Evolutionary conservation across 345 rosid species (phyloP), one percentile per base, ranked within the genome.

Genomic region (Brassica nigra): DNA sequence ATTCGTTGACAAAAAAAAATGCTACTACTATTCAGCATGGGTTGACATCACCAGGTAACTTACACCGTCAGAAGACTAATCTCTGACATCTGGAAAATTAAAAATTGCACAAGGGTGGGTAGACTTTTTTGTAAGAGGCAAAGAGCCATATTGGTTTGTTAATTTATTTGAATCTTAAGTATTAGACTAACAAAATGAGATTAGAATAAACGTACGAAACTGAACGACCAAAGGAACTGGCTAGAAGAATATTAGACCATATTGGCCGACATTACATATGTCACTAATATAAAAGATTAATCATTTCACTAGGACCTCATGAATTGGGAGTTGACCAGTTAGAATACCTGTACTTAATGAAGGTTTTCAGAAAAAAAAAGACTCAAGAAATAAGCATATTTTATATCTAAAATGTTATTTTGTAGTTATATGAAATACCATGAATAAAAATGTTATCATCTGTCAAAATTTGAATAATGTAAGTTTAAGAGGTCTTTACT

Each of bases 211-310:
- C 31, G 61, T 57, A 64, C 18, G 1, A 37, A 8, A 6, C 10
- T 27, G 18, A 75, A 10, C 1, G 28, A 33, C 66, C 36, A 12
- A 31, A 31, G 3, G 33, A 63, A 4, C 29, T 18, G 4, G 14
- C 29, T 66, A 37, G n/a, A 67, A 55, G 28, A 23, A 14, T 8
- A 37, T 3, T 8, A 44, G 55, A 12, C 30, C 8, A 5, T 30
- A 61, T 55, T 71, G 66, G 67, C 61, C 76, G 67, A 78, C 67
- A 29, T 71, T 78, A 54, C 49, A 71, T 71, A 39, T 33, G 44
- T 11, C 72, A 71, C 47, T 64, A 52, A 69, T 49, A 63, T 11
- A 28, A 15, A 54, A 64, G 49, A 71, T 14, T 33, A 33, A 66
- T 71, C 72, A 37, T 64, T 57, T 55, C 61, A 36, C n/a, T 4